These are phyloP conservation scores for Pseudogymnoascus sp. DNA, from an alignment of 2,329 filamentous ascomycete species.

Conservation along the genomic window DNA sequence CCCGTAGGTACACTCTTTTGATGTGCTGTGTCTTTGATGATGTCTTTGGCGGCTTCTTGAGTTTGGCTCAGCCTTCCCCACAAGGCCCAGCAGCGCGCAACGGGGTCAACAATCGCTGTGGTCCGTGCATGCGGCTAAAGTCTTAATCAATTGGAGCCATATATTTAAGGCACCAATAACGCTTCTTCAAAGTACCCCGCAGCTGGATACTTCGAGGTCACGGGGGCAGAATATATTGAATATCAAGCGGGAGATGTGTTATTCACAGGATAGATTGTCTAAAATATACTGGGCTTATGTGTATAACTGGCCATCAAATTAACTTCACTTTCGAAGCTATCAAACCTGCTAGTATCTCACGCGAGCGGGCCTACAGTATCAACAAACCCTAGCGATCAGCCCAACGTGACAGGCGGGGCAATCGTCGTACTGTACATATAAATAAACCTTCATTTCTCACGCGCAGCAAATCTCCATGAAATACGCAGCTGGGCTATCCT, in stretches of 20 bases:
- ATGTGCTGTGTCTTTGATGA: background rate
- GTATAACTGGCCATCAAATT: background rate
- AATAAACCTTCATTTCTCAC: background rate
- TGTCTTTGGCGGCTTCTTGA: background rate
- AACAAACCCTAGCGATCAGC: background rate
- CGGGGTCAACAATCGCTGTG: background rate
- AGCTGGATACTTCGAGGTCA: background rate
- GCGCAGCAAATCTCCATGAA: background rate
- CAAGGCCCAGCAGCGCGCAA: constrained; percentile 6
- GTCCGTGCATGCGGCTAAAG: background rate
- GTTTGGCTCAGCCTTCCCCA: constrained; percentile 8
- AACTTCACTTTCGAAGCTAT: background rate
- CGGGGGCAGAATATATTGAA: background rate
- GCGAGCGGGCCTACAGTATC: background rate
- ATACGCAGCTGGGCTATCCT: background rate
- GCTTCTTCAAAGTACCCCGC: background rate
- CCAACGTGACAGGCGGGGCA: constrained; percentile 5
- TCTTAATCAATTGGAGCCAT: background rate
- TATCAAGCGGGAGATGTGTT: background rate
- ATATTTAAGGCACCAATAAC: background rate
- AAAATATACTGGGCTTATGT: background rate
- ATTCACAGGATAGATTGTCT: background rate
- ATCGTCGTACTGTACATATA: background rate
- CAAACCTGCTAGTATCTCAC: background rate
- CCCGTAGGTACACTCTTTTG: background rate